These are phyloP conservation scores for Diaporthe ampelina DNA, from an alignment of 2,329 filamentous ascomycete genomes.

Conservation along the genomic window DNA sequence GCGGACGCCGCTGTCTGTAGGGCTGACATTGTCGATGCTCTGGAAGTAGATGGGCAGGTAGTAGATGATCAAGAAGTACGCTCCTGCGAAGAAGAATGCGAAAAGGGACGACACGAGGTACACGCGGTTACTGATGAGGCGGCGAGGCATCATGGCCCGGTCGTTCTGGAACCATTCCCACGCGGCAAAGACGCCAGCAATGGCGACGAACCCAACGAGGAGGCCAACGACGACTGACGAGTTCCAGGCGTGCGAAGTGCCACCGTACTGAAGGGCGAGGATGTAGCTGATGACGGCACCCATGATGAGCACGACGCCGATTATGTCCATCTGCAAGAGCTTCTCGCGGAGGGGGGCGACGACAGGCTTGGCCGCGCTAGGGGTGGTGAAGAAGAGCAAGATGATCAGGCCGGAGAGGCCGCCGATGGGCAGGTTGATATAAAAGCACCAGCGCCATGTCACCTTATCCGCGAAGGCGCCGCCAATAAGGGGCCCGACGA, in stretches of 20 bases:
- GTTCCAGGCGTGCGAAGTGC: slow-evolving; percentile 55
- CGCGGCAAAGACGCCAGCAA: slow-evolving; percentile 48
- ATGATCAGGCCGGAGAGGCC: slow-evolving; percentile 46
- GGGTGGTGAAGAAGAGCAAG: slow-evolving; percentile 53
- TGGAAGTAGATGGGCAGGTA: slow-evolving; percentile 68
- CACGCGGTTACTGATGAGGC: slow-evolving; percentile 58
- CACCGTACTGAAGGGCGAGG: slow-evolving; percentile 60
- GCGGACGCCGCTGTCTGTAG: slow-evolving; percentile 54
- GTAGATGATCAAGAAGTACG: slow-evolving; percentile 61
- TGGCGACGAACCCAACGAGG: slow-evolving; percentile 49
- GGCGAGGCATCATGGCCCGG: slow-evolving; percentile 63
- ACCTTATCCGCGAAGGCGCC: slow-evolving; percentile 47
- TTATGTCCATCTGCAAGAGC: slow-evolving; percentile 58
- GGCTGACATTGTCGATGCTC: slow-evolving; percentile 56
- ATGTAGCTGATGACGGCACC: slow-evolving; percentile 54
- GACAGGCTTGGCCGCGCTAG: slow-evolving; percentile 50
- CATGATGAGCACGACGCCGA: slow-evolving; percentile 57
- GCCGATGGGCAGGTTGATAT: slow-evolving; percentile 51
- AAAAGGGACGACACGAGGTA: slow-evolving; percentile 59
- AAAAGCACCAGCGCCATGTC: slow-evolving; percentile 50
- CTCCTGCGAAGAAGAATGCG: slow-evolving; percentile 58
- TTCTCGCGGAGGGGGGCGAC: slow-evolving; percentile 53
- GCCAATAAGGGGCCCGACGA: slow-evolving; percentile 47
- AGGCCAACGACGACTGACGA: slow-evolving; percentile 52
- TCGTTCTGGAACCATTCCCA: slow-evolving; percentile 57